Conservation (phyloP, 2,329 filamentous ascomycete species). For the Lecanosticta acicola region DNA sequence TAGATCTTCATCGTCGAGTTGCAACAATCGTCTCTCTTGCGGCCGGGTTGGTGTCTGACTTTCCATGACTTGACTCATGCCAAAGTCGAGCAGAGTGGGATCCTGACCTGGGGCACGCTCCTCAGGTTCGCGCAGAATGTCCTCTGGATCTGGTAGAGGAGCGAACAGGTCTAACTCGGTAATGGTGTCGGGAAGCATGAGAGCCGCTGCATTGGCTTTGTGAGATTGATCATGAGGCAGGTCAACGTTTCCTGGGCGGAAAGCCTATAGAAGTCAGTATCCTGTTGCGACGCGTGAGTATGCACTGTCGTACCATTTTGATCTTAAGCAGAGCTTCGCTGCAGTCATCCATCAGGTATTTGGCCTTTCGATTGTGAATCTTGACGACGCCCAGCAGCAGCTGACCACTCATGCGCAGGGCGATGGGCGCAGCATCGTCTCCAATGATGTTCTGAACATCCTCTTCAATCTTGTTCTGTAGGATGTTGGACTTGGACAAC, state of each 20-base stretch:
- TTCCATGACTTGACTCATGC: conserved; percentile 67
- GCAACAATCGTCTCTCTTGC: conserved; percentile 20
- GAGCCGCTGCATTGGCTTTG: conserved; percentile 73
- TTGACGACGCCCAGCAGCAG: conserved; percentile 90
- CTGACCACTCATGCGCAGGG: conserved; percentile 87
- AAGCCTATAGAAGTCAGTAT: conserved; percentile 57
- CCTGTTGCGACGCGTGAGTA: neutral
- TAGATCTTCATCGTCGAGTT: conserved; percentile 60
- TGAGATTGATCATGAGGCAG: conserved; percentile 73
- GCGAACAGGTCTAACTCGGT: conserved; percentile 86
- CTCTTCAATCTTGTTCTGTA: conserved; percentile 90
- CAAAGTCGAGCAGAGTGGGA: conserved; percentile 49
- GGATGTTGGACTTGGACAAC: conserved; percentile 90
- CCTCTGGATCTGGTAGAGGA: conserved; percentile 71
- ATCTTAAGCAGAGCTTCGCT: conserved; percentile 97
- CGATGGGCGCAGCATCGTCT: conserved; percentile 88
- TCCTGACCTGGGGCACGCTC: conserved; percentile 34
- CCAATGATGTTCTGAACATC: conserved; percentile 94
- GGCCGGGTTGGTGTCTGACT: conserved; percentile 28
- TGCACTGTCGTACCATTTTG: conserved; percentile 72
- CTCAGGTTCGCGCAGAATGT: conserved; percentile 54
- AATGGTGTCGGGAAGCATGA: conserved; percentile 85
- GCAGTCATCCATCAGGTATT: conserved; percentile 93
- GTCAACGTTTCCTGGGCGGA: conserved; percentile 93
- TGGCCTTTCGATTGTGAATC: conserved; percentile 95